These are phyloP conservation scores for Fusarium musae DNA, from an alignment of 2,329 filamentous ascomycete species.

Conservation along the genomic window DNA sequence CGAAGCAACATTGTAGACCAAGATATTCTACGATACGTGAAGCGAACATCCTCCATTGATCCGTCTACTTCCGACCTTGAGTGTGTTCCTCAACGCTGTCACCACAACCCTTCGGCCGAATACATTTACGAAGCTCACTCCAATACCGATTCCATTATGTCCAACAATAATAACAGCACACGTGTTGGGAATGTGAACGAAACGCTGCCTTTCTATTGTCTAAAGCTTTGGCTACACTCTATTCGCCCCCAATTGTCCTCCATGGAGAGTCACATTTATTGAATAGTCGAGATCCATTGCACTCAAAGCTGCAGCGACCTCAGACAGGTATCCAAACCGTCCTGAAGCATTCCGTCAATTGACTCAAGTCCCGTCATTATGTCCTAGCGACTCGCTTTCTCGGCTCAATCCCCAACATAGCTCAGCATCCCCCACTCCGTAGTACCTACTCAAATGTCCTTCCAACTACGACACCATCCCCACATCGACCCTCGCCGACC, in stretches of 20 bases:
- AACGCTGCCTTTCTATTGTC: accelerated
- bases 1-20: background rate
- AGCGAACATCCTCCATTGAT: accelerated
- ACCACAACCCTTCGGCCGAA: accelerated
- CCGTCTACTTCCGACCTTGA: accelerated
- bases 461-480: accelerated
- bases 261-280: no score
- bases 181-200: accelerated
- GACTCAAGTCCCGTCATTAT: no score
- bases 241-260: no score
- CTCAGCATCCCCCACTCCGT: no score
- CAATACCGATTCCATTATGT: background rate
- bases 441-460: no score
- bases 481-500: background rate
- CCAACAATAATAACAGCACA: accelerated
- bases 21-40: accelerated
- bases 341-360: no score
- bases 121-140: background rate
- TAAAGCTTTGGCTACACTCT: no score
- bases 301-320: no score
- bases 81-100: accelerated
- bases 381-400: no score
- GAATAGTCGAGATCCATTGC: no score
- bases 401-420: no score
- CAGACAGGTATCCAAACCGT: no score